Conservation (phyloP, 1,139 yeast genomes). For the Yamadazyma aaseri region DNA sequence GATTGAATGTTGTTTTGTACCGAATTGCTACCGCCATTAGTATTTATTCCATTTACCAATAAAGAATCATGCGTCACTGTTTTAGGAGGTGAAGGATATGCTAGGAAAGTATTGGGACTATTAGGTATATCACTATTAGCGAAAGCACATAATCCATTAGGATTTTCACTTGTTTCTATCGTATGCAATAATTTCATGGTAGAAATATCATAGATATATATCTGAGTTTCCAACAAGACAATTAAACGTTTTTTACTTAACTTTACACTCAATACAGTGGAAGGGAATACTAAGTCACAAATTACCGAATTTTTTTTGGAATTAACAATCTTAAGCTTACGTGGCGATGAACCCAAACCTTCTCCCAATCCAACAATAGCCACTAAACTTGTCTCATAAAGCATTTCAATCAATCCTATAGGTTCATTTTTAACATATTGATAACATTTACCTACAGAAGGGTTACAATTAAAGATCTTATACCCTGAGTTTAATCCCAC, state of each 20-base stretch:
- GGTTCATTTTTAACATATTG: constrained; percentile 51
- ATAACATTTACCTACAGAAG: constrained; percentile 76
- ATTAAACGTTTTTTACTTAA: constrained; percentile 73
- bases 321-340: constrained; percentile 78
- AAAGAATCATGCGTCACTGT: constrained; percentile 45
- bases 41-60: constrained; percentile 42
- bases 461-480: constrained; percentile 83
- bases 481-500: constrained; percentile 79
- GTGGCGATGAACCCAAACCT: constrained; percentile 74
- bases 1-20: constrained; percentile 44
- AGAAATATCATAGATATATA: constrained; percentile 83
- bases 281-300: constrained; percentile 87
- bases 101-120: constrained; percentile 62
- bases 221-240: constrained; percentile 79
- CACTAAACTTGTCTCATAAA: constrained; percentile 81
- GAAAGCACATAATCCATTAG: constrained; percentile 58
- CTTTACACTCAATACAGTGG: constrained; percentile 74
- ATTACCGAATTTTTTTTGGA: constrained; percentile 71
- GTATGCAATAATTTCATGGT: constrained; percentile 88
- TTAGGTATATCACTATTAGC: constrained; percentile 52
- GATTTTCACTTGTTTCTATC: constrained; percentile 78
- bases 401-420: constrained; percentile 81
- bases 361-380: constrained; percentile 90
- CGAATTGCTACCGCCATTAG: constrained; percentile 46
- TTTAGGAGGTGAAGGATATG: constrained; percentile 83